Evolutionary conservation across 129 eudicot species (phyloP).

Genomic region (Tagetes erecta): DNA sequence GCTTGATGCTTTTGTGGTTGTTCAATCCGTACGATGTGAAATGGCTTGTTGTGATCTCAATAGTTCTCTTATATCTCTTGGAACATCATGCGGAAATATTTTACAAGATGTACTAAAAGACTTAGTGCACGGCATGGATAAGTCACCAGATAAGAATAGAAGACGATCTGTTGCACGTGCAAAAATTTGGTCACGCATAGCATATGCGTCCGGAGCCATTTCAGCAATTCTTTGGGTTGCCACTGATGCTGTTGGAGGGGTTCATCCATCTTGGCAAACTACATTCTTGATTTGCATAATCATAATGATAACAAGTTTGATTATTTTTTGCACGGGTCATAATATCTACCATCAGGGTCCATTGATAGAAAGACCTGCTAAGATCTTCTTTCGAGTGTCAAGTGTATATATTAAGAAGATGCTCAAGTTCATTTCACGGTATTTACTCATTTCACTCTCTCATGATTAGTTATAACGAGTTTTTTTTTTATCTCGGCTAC

Average conservation of each 20-base stretch:
- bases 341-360: slow-evolving; percentile 21
- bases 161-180: slow-evolving; percentile 21
- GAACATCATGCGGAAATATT: slow-evolving; percentile 25
- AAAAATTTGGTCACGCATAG: slow-evolving; percentile 15
- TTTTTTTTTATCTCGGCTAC: too few species aligned
- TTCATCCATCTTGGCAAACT: slow-evolving; percentile 9
- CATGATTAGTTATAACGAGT: too few species aligned
- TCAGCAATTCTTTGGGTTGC: slow-evolving; percentile 27
- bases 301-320: background rate
- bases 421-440: slow-evolving; percentile 3
- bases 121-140: slow-evolving; percentile 20
- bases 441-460: background rate
- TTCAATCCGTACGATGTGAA: slow-evolving; percentile 29
- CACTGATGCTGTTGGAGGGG: slow-evolving; percentile 10
- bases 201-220: background rate
- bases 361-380: slow-evolving; percentile 6
- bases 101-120: slow-evolving; percentile 10
- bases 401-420: slow-evolving; percentile 4
- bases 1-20: slow-evolving; percentile 24
- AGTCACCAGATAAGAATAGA: background rate
- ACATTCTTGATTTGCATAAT: slow-evolving; percentile 27
- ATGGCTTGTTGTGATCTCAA: slow-evolving; percentile 24
- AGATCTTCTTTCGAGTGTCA: slow-evolving; percentile 18
- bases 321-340: slow-evolving; percentile 18
- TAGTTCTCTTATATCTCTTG: slow-evolving; percentile 25